Conservation (phyloP, 768 basidiomycete species). For the Phlegmacium glaucopus region DNA sequence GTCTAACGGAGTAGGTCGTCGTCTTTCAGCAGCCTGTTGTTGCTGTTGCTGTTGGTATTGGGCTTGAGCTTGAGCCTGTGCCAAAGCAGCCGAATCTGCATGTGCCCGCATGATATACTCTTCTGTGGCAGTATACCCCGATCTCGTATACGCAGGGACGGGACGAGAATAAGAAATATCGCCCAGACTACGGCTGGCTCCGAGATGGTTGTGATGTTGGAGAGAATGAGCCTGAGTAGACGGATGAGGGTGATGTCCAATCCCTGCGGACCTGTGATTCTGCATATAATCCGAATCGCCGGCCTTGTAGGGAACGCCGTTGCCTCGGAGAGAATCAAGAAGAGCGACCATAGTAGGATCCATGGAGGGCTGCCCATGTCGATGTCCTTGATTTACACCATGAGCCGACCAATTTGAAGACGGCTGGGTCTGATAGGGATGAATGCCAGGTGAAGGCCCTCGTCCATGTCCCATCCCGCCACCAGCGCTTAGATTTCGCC, state of each 20-base stretch:
- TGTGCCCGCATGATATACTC: slow-evolving; percentile 63
- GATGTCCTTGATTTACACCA: slow-evolving; percentile 1
- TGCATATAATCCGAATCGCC: slow-evolving; percentile 10
- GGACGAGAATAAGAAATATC: slow-evolving; percentile 18
- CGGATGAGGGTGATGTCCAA: not conserved
- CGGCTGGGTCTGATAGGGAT: slow-evolving; percentile 13
- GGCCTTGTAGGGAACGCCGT: slow-evolving; percentile 17
- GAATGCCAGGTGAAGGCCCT: slow-evolving; percentile 5
- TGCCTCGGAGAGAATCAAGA: slow-evolving; percentile 30
- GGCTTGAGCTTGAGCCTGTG: slow-evolving; percentile 10
- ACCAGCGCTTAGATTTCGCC: slow-evolving; percentile 8
- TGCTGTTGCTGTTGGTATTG: slow-evolving; percentile 12
- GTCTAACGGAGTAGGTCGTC: slow-evolving; percentile 35
- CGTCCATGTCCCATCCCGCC: slow-evolving; percentile 6
- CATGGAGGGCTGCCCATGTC: slow-evolving; percentile 15
- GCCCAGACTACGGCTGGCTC: slow-evolving; percentile 16
- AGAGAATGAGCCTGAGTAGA: not conserved
- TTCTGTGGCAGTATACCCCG: slow-evolving; percentile 68
- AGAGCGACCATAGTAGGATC: slow-evolving; percentile 38
- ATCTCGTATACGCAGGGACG: slow-evolving; percentile 21
- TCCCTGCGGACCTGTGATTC: not conserved
- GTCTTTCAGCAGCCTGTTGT: slow-evolving; percentile 14
- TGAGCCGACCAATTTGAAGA: slow-evolving; percentile 5
- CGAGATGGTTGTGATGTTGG: slow-evolving; percentile 4
- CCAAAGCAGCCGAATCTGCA: slow-evolving; percentile 28